phyloP scores from a whole-genome alignment of 2,329 filamentous ascomycete genomes.

The Alternaria brassicae region DNA sequence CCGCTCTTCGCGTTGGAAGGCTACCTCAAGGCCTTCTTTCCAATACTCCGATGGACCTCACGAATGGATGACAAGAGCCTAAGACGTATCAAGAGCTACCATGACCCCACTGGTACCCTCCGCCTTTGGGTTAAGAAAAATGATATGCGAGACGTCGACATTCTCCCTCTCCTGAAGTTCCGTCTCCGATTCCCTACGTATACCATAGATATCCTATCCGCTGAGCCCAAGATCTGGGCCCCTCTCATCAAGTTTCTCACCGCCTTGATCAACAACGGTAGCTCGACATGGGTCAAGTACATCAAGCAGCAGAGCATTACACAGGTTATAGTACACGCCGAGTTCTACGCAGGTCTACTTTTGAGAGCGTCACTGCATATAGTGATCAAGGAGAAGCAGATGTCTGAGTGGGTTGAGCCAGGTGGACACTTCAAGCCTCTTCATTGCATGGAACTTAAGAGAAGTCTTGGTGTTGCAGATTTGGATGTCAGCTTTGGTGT shows the following conservation, averaged over 20 bases:
- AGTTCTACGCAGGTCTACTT: neutral
- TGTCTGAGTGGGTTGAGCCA: neutral
- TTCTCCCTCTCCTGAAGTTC: constrained; percentile 28
- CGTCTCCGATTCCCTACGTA: constrained; percentile 25
- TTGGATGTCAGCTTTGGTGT: neutral
- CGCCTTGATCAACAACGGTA: neutral
- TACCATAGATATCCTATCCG: constrained; percentile 5
- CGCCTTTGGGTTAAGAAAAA: constrained; percentile 19
- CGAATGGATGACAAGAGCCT: neutral
- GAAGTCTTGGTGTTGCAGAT: neutral
- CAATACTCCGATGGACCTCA: neutral
- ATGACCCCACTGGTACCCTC: constrained; percentile 15
- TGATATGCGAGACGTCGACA: constrained; percentile 14
- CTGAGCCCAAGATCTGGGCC: no score
- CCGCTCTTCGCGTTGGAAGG: constrained; percentile 20
- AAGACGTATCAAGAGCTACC: constrained; percentile 9
- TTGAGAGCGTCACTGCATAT: neutral
- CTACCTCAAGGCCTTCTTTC: constrained; percentile 35
- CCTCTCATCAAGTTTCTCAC: neutral
- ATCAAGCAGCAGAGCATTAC: constrained; percentile 6
- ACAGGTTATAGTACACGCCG: neutral
- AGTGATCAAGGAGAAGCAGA: constrained; percentile 1
- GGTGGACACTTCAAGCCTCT: neutral
- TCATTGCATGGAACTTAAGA: neutral
- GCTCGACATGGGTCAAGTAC: neutral